Conservation (phyloP, 108 stramenopile species). For the Cyclotella sp. region DNA sequence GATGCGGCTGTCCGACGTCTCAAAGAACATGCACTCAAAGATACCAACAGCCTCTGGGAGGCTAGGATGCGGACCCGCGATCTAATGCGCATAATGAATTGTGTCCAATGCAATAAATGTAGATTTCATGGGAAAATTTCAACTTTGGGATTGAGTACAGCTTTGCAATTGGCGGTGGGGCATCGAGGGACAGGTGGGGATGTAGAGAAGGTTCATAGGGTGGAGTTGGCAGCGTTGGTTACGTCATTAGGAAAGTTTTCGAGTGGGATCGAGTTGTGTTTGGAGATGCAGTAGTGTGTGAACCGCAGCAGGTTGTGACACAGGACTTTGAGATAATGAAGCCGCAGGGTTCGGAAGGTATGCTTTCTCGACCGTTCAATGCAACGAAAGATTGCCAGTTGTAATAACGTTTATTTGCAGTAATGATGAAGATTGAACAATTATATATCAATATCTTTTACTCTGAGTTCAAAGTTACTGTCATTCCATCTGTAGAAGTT, state of each 20-base stretch:
- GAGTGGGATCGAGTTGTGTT: slow-evolving; percentile 81
- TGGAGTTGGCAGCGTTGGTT: slow-evolving; percentile 86
- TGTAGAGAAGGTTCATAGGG: slow-evolving; percentile 72
- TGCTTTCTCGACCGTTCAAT: neutral
- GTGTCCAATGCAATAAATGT: slow-evolving; percentile 98
- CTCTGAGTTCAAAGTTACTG: too few species aligned
- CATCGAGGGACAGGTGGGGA: slow-evolving; percentile 71
- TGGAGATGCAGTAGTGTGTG: slow-evolving; percentile 53
- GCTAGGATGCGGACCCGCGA: slow-evolving; percentile 88
- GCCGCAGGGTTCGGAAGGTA: neutral
- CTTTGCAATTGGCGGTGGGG: slow-evolving; percentile 81
- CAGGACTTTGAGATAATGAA: too few species aligned
- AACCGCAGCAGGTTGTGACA: neutral
- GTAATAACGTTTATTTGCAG: neutral
- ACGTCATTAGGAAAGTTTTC: slow-evolving; percentile 83
- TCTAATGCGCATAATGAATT: slow-evolving; percentile 95
- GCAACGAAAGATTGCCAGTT: neutral
- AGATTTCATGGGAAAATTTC: slow-evolving; percentile 90
- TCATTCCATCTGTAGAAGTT: too few species aligned
- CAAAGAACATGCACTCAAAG: slow-evolving; percentile 67
- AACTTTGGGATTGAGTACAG: slow-evolving; percentile 91
- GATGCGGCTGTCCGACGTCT: slow-evolving; percentile 62
- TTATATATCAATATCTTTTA: too few species aligned
- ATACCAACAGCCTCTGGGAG: slow-evolving; percentile 74
- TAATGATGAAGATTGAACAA: too few species aligned